Base-by-base conservation (phyloP, 352 stramenopile species). In the Globisporangium viniferum region DNA sequence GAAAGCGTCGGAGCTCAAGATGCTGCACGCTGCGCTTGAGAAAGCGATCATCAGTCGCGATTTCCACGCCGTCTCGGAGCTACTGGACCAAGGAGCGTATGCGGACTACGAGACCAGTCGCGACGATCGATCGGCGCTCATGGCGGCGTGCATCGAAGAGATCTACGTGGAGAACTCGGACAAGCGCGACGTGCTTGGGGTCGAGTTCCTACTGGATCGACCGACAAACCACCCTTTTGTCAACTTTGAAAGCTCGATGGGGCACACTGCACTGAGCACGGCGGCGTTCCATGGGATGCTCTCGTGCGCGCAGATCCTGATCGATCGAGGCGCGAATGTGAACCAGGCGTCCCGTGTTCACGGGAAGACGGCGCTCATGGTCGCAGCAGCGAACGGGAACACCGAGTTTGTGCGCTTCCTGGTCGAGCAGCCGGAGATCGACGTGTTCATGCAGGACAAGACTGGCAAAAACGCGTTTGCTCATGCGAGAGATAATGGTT, bases 51-150 rank as follows among this genome's bases (percentile, higher is more conserved):
- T 80, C 2, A 63, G 33, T 4, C 74, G 75, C 0, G 76, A 86
- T 65, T 94, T 91, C 59, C 9, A 64, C 15, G 58, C 12, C 0
- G 67, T 81, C 5, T 71, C 73, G 0, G n/a, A 44, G 6, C 49
- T 90, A 20, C 67, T 92, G n/a, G 82, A 91, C 55, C 68, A 75
- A 7, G 82, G 85, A 6, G 84, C 84, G 3, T 90, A 85, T 39
- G 77, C 82, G 7, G 86, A 94, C 65, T 86, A 89, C 31, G 85
- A 89, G 57, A 92, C 86, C 1, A 67, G 44, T 22, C 14, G 41
- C 8, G 73, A 67, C 5, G 84, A 70, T 2, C 29, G 82, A 27
- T 84, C 84, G 5, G 72, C 73, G 2, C 69, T 92, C 4, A 84
- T 85, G 74, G 79, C 73, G 1, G 79, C 83, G 22, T 91, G 82